Evolutionary conservation across 257 asterid species (phyloP), one percentile per base, ranked within the genome.

Genomic region (Nemophila menziesii): DNA sequence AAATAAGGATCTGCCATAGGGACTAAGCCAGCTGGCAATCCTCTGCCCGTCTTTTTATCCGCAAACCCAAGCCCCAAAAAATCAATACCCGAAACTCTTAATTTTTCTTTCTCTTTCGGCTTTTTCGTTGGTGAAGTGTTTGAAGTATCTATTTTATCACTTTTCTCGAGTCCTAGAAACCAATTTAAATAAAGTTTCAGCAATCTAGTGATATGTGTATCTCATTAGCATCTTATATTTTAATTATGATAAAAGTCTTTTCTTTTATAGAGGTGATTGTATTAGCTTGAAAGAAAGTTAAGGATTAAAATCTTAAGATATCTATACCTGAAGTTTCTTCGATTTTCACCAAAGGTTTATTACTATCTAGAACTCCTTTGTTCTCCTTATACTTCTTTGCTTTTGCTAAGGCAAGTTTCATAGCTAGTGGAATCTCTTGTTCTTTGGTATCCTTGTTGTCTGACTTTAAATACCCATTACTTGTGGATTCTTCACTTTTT

Each of bases 11-110:
- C 93, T 2, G 58, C 53, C 9, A 52, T 23, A 22, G 82, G 94
- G 56, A 76, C 64, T 52, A 89, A 71, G 49, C 95, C 94, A 47
- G 94, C 79, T 18, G 95, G 94, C 76, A 80, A 53, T 18, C 63
- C 66, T 72, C 77, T 73, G 44, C 77, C 66, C 20, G 52, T 66
- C 80, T 70, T 84, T 73, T 80, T 80, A 53, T 89, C 94, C 11
- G 94, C 66, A 52, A 89, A 89, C 24, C 60, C 71, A 41, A 87
- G 93, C 70, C 97, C 97, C 68, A 83, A 22, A 61, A 87, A 87
- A 72, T 89, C 95, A 36, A 59, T 68, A 54, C 69, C 76, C 9
- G 93, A 89, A 62, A 89, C 11, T 16, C 52, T 39, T 40, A 77
- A 43, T 39, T 55, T 61, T 13, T 57, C 68, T 57, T 77, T 79